Base-by-base conservation (phyloP, 306 rosid genomes). In the Urtica urens region DNA sequence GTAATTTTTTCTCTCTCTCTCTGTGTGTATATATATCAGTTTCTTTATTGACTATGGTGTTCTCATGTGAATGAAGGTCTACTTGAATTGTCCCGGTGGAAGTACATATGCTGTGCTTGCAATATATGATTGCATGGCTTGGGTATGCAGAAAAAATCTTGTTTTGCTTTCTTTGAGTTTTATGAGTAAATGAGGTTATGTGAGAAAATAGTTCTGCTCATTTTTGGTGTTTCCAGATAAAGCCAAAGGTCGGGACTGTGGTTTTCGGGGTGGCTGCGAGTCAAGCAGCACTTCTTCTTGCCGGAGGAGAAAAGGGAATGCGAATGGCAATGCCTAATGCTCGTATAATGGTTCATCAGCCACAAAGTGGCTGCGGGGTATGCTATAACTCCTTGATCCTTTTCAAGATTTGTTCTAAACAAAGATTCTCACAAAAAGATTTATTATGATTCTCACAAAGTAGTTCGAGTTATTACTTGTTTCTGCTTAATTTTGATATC, bases 301-400 rank as follows among this genome's bases (percentile, higher is more conserved):
- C 99, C 23, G 95, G 99, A 38, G 99, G 99, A 55, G 95, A 85
- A 70, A 90, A 85, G 65, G 95, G 99, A 72, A 90, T 90, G 99
- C 94, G 94, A 33, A 84, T 77, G 28, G 63, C 95, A 18, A 90
- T 90, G 99, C 99, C 99, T 58, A 90, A 90, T 81, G 73, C 99
- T 20, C 87, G 99, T 40, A 85, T 90, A 44, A 81, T 85, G 99
- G 77, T 90, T 55, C 90, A 77, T 64, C 99, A 90, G 59, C 99
- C 99, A n/a, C 99, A 79, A 52, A 68, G 87, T 81, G 94, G 92
- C 57, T 77, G 81, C 58, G 94, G 87, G 73, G 99, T 90, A 75
- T 67, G 86, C 37, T 21, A 63, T 57, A 15, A 40, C 22, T 42
- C n/a, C n/a, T n/a, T n/a, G n/a, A n/a, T n/a, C n/a, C n/a, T n/a